These are phyloP conservation scores for Cystofilobasidium bisporidii DNA, from an alignment of 768 basidiomycete species.

Conservation along the genomic window DNA sequence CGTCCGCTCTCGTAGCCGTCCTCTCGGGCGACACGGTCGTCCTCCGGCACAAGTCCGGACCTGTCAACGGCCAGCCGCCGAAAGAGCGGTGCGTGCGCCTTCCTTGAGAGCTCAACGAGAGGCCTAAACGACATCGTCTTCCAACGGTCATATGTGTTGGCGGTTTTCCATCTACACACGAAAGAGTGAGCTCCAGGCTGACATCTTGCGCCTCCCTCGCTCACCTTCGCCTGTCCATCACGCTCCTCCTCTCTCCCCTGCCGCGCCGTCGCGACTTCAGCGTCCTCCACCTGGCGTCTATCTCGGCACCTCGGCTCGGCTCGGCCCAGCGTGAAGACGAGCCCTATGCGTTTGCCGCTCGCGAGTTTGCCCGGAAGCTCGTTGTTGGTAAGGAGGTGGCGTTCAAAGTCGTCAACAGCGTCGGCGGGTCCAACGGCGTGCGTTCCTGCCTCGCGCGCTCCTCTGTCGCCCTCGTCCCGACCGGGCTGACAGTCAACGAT, in stretches of 20 bases:
- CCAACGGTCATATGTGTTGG: no score
- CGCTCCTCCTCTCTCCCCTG: no score
- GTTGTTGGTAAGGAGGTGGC: slow-evolving; percentile 83
- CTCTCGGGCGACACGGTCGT: slow-evolving; percentile 84
- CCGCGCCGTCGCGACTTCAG: slow-evolving; percentile 42
- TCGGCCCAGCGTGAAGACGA: slow-evolving; percentile 78
- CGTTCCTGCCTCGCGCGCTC: no score
- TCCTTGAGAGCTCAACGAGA: background rate
- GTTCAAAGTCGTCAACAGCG: slow-evolving; percentile 52
- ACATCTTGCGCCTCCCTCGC: no score
- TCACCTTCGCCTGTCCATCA: no score
- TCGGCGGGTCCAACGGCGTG: slow-evolving; percentile 39
- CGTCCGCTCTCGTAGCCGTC: slow-evolving; percentile 63
- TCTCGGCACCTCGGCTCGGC: slow-evolving; percentile 74
- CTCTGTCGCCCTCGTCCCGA: no score
- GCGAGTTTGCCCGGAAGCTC: slow-evolving; percentile 78
- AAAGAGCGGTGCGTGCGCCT: slow-evolving; percentile 63
- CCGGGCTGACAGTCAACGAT: no score
- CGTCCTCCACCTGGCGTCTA: slow-evolving; percentile 78
- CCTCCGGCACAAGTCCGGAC: slow-evolving; percentile 62
- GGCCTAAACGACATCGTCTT: background rate
- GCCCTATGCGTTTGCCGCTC: slow-evolving; percentile 85
- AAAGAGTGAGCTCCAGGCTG: no score
- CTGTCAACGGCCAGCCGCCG: slow-evolving; percentile 67
- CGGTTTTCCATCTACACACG: no score